Base-by-base conservation (phyloP, 306 rosid genomes). In the Gastrolobium bilobum region DNA sequence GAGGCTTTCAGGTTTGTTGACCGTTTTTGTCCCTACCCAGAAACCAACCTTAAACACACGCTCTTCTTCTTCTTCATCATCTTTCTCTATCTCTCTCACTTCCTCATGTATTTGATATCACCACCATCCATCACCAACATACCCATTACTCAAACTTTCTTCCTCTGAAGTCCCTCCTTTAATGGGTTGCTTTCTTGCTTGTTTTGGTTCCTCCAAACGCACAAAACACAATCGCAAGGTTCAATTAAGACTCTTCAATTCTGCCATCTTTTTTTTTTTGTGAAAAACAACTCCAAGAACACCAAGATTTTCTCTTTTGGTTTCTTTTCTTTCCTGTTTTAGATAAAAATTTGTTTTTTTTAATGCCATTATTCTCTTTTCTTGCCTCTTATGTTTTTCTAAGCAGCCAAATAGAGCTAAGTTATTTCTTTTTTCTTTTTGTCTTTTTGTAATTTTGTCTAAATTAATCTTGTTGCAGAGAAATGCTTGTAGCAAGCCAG, bases 101-200 rank as follows among this genome's bases (percentile, higher is more conserved):
- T 40, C n/a, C 42, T 4, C 13, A 46, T 53, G 60, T 63, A 54
- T 75, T 82, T 34, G 56, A 81, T 57, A 52, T 38, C 71, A 1
- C 38, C 5, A 2, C 59, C 34, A 51, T n/a, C 31, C 44, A 39
- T 56, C 46, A 58, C 35, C 63, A 70, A 46, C 58, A 33, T 4
- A 9, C 63, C 39, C 33, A 13, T 56, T 30, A 0, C 5, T 37
- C 31, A 54, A 72, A 53, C 64, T 44, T 44, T 72, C 75, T 52
- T 52, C 79, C 50, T 61, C 7, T 46, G 50, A 62, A 66, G 54
- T 11, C 11, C 34, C 46, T 37, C 30, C 29, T 13, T 68, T 65
- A 37, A 94, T 91, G 97, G 94, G 94, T 86, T 91, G 98, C 71
- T 90, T 91, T 79, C 89, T 89, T 75, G 90, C 79, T 13, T 94